Evolutionary conservation across 2,329 filamentous ascomycete species (phyloP), one percentile per base, ranked within the genome.

Genomic region (Fusarium globosum): DNA sequence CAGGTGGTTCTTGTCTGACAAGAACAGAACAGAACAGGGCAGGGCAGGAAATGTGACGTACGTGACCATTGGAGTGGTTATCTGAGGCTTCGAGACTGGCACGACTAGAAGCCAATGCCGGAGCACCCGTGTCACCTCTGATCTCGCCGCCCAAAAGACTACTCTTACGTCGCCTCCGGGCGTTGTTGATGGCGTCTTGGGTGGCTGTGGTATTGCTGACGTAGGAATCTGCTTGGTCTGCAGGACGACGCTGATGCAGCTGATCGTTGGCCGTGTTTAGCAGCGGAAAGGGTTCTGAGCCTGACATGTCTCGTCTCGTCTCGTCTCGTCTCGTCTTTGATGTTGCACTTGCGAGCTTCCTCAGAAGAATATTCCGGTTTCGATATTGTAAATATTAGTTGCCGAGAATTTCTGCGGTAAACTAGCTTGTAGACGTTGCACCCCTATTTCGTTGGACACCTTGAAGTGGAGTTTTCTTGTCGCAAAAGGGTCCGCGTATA

Each of bases 121-220:
- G 87, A 42, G 86, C 86, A 68, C 87, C 87, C 30, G 87, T 89
- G 75, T 89, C 88, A 71, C 88, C 88, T 55, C 85, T 85, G 69
- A 89, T 85, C 60, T 89, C 87, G 67, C 82, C 82, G 71, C 87
- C 87, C 45, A 89, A 81, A 39, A 83, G 85, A 80, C 87, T 89
- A 69, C 87, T 89, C 83, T 89, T 89, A 71, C 88, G 85, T 73
- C 87, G 84, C 64, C 87, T 85, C 73, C 86, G 85, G 51, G 83
- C 77, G 53, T 78, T 77, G 62, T 79, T 81, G 74, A 79, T 79
- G 67, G 83, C 80, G 67, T 81, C 77, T 51, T 69, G 68, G 15
- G 71, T 65, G 45, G 72, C 55, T 63, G 71, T 76, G 65, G 62
- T 70, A 49, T 72, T 75, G 72, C 58, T 73, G 72, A 59, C 63